A percentile compares a stretch with the other conserved stretches of the same genome.
These are phyloP conservation scores for Geum urbanum DNA, from an alignment of 306 rosid species.

Conservation along the genomic window DNA sequence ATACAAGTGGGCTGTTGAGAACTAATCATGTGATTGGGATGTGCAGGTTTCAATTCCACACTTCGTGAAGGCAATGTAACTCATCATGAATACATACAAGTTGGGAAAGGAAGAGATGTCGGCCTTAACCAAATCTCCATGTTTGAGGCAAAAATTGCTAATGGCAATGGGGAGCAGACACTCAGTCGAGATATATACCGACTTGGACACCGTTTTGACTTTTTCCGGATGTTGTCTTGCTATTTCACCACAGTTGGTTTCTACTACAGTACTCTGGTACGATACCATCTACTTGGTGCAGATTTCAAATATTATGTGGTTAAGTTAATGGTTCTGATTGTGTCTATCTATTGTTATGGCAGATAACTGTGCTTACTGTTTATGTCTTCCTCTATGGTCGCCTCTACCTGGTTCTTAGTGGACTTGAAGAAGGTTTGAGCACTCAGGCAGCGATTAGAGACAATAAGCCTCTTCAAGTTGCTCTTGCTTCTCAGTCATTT, in stretches of 20 bases:
- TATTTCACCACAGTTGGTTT: conserved; percentile 94
- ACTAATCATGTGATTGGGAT: conserved; percentile 6
- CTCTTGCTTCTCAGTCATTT: conserved; percentile 93
- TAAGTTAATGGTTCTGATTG: conserved; percentile 17
- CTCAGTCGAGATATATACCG: conserved; percentile 92
- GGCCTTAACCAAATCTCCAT: conserved; percentile 98
- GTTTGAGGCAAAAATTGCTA: conserved; percentile 97
- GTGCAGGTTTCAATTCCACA: conserved; percentile 88
- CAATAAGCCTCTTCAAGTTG: conserved; percentile 96
- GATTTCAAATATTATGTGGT: background rate
- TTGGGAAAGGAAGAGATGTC: conserved; percentile 97
- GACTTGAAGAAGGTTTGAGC: conserved; percentile 88
- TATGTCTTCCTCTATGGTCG: conserved; percentile 95
- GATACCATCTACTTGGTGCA: background rate
- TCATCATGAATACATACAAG: conserved; percentile 98
- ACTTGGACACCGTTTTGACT: conserved; percentile 98
- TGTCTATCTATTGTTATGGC: conserved; percentile 33
- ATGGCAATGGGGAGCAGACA: conserved; percentile 98
- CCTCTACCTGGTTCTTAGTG: conserved; percentile 92
- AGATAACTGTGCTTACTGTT: conserved; percentile 92
- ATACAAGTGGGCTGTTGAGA: conserved; percentile 6
- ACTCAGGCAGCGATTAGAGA: conserved; percentile 72
- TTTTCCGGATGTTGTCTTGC: conserved; percentile 89
- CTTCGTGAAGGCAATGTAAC: conserved; percentile 98
- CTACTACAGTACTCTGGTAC: conserved; percentile 91